Evolutionary conservation across 495 filamentous ascomycete species (phyloP).

Genomic region (Aspergillus sparsus): DNA sequence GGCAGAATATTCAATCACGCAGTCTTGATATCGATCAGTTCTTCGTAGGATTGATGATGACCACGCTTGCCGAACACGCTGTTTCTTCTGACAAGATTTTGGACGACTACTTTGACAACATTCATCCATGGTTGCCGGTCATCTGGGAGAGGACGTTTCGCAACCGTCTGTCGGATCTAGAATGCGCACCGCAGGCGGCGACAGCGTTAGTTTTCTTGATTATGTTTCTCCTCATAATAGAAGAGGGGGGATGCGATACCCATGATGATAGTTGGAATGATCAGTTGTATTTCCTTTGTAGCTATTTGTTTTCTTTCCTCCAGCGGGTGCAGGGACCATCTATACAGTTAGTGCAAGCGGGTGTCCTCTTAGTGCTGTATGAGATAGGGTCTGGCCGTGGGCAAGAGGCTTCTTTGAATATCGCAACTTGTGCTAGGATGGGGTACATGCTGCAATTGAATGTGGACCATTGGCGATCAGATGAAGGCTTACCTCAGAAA

Average conservation of each 20-base stretch:
- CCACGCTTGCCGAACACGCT: not conserved
- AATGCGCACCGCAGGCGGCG: not conserved
- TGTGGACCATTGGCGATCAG: not conserved
- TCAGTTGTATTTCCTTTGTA: conserved; percentile 4
- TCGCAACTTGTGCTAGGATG: conserved; percentile 3
- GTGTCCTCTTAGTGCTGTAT: not conserved
- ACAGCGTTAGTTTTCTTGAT: conserved; percentile 4
- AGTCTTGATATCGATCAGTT: conserved; percentile 10
- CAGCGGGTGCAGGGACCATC: conserved; percentile 1
- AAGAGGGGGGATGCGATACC: not conserved
- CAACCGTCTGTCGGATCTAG: not conserved
- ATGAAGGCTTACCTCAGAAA: not conserved
- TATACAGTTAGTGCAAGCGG: conserved; percentile 2
- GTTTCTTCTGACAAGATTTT: not conserved
- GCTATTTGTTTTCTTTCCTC: conserved; percentile 11
- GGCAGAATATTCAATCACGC: not conserved
- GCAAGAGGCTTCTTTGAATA: not conserved
- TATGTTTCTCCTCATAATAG: not conserved
- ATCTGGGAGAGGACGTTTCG: conserved; percentile 8
- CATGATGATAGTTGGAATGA: not conserved
- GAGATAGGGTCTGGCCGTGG: not conserved
- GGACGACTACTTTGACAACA: not conserved
- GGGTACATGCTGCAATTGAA: conserved; percentile 6
- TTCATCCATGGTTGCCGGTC: conserved; percentile 12
- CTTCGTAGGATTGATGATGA: not conserved